Percentiles rank a stretch among this genome's conserved stretches.
Conservation (phyloP, 768 basidiomycete species). For the Lactarius deliciosus region DNA sequence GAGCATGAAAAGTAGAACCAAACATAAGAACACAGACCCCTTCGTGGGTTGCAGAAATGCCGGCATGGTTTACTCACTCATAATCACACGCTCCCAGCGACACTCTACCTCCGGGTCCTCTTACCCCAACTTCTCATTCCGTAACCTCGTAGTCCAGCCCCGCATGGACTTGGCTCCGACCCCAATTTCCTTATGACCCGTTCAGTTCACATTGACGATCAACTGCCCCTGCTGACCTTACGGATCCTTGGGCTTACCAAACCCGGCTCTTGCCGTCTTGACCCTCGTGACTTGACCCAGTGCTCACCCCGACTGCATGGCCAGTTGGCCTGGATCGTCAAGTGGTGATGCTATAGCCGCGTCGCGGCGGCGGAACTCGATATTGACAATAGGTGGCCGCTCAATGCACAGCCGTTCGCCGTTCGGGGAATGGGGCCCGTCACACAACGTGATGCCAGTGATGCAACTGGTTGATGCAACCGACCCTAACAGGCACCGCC, state of each 20-base stretch:
- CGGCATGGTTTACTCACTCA: constrained; percentile 15
- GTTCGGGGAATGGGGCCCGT: neutral
- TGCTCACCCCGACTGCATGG: constrained; percentile 7
- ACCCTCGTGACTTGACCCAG: constrained; percentile 19
- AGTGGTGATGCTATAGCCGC: neutral
- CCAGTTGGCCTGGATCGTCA: constrained; percentile 3
- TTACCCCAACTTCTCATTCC: constrained; percentile 10
- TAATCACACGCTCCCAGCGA: constrained; percentile 5
- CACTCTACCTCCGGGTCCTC: constrained; percentile 13
- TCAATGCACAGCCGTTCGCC: neutral
- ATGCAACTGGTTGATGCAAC: constrained; percentile 1
- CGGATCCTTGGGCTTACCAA: constrained; percentile 8
- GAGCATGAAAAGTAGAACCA: neutral
- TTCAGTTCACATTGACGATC: constrained; percentile 22
- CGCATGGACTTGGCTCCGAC: constrained; percentile 16
- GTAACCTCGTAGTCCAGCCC: constrained; percentile 23
- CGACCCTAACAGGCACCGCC: constrained; percentile 1
- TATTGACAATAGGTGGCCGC: neutral
- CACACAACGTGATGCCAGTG: constrained; percentile 8
- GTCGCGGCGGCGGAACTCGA: neutral
- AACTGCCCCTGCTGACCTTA: constrained; percentile 18
- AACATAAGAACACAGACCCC: neutral
- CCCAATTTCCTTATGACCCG: constrained; percentile 13
- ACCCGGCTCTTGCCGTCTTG: constrained; percentile 7
- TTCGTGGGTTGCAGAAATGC: neutral